phyloP scores from a whole-genome alignment of 2,329 filamentous ascomycete genomes.

The Diaporthe sp. region DNA sequence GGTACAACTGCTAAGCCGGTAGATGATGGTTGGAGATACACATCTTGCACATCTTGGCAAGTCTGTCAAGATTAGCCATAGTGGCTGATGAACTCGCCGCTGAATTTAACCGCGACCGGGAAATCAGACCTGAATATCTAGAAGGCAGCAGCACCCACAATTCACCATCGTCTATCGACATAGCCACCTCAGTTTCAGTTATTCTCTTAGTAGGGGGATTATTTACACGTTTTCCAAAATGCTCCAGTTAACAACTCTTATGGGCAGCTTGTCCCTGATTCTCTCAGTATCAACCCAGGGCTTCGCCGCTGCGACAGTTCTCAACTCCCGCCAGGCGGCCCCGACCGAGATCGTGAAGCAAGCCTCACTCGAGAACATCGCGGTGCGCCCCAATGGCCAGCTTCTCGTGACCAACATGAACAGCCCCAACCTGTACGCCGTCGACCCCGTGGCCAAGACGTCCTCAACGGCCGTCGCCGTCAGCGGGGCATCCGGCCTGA shows the following conservation, averaged over 20 bases:
- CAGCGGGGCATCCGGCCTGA: conserved; percentile 47
- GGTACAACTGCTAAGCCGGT: conserved; percentile 3
- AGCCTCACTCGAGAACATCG: conserved; percentile 49
- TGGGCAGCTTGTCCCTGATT: neutral
- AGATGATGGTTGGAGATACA: neutral
- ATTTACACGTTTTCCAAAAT: neutral
- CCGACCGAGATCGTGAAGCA: conserved; percentile 46
- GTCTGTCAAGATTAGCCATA: conserved; percentile 18
- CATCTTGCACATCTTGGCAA: neutral
- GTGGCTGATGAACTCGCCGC: neutral
- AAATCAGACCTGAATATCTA: conserved; percentile 2
- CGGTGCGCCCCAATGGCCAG: conserved; percentile 49
- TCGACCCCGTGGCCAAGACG: conserved; percentile 48
- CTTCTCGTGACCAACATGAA: conserved; percentile 53
- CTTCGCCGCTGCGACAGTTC: conserved; percentile 26
- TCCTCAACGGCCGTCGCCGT: conserved; percentile 47
- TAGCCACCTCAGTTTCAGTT: neutral
- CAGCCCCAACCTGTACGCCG: conserved; percentile 48
- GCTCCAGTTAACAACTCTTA: neutral
- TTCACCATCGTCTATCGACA: neutral
- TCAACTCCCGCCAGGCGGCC: conserved; percentile 45
- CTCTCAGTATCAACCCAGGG: neutral
- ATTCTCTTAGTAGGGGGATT: no score
- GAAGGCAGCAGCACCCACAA: neutral
- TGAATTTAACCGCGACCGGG: conserved; percentile 9